These are phyloP conservation scores for Globisporangium nagaii DNA, from an alignment of 352 stramenopile species.

Conservation along the genomic window DNA sequence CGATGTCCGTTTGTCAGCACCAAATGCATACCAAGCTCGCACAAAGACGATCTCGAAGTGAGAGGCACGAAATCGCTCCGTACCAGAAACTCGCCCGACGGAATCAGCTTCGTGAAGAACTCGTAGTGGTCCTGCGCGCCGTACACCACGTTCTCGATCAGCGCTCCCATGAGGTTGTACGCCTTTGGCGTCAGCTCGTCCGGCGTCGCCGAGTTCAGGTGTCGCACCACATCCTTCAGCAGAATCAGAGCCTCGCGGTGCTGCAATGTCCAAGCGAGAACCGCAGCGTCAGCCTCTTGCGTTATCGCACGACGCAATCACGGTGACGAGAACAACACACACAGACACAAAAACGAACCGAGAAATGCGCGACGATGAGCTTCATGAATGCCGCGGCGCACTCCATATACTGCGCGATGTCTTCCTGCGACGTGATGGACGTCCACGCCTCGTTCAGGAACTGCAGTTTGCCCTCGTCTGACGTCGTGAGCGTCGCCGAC, in stretches of 20 bases:
- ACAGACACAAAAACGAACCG: conserved; percentile 16
- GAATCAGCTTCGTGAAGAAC: conserved; percentile 76
- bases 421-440: conserved; percentile 60
- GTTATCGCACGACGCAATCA: neutral
- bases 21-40: neutral
- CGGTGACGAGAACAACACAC: neutral
- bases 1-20: too few species aligned
- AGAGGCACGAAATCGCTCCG: neutral
- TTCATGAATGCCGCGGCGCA: conserved; percentile 83
- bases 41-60: neutral
- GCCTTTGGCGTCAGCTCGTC: conserved; percentile 53
- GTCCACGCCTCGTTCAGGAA: conserved; percentile 87
- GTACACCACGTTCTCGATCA: conserved; percentile 78
- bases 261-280: conserved; percentile 7
- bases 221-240: conserved; percentile 81
- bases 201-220: conserved; percentile 58
- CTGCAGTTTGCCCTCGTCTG: conserved; percentile 47
- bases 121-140: conserved; percentile 58
- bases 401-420: conserved; percentile 78
- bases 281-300: neutral
- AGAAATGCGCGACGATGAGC: conserved; percentile 80
- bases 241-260: conserved; percentile 78
- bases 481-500: conserved; percentile 19
- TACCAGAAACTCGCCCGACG: conserved; percentile 67
- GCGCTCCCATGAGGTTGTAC: conserved; percentile 60